Evolutionary conservation across 768 basidiomycete species (phyloP), one percentile per base, ranked within the genome.

Genomic region (Lyophyllum semitale): DNA sequence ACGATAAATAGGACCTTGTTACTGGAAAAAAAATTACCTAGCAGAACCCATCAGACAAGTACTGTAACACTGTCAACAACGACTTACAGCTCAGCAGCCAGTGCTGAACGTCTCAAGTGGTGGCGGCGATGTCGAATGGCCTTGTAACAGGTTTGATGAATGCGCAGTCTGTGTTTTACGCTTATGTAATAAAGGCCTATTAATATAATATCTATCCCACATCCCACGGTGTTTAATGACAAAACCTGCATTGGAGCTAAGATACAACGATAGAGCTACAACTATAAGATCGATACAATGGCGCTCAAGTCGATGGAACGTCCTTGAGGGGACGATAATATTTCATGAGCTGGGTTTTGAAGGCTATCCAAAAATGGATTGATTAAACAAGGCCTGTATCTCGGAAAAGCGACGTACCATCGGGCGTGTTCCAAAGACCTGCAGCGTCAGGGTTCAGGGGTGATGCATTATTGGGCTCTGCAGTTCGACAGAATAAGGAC

Each of bases 381-480:
- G 46, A 33, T 30, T 47, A n/a, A 33, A 29, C 15, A 20, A 35
- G 12, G 11, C 8, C 20, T 26, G 15, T 25, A 32, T 48, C 25
- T 55, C 50, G 32, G 49, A 15, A 48, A 12, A 33, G 15, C 57
- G 43, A 51, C 58, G 35, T 38, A 87, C 89, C 84, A 58, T 83
- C 82, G n/a, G 84, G 80, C 33, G 80, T 78, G 58, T 77, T 80
- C 94, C 94, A 96, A 20, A 94, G 73, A 17, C 80, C 78, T 3
- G 93, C 90, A 2, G 94, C 94, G 60, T 95, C 93, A 7, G 87
- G 77, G 67, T 95, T 95, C 54, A 96, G 73, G 7, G 94, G 94
- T 6, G 93, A 95, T 15, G 88, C 89, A 67, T 95, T 95, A 77
- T 96, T 95, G 25, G 93, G 94, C 71, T 96, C 93, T 93, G 63